Conservation (phyloP, 2,329 filamentous ascomycete genomes). For the Alternaria hordeiaustralica region DNA sequence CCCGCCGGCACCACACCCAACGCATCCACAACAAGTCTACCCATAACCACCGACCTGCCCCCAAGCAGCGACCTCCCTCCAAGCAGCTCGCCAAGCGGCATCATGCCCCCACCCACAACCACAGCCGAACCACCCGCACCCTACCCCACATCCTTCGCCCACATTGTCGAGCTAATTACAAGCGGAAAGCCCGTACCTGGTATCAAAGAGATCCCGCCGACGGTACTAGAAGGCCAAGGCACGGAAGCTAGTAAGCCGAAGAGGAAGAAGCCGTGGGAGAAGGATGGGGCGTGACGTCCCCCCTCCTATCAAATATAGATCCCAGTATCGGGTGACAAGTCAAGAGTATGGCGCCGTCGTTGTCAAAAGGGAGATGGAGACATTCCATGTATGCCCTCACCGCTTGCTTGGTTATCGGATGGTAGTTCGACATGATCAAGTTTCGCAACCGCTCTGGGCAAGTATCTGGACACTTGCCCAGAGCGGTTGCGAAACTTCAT, state of each 20-base stretch:
- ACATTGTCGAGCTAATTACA: conserved; percentile 85
- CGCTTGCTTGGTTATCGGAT: neutral
- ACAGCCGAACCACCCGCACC: conserved; percentile 60
- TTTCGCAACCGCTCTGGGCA: neutral
- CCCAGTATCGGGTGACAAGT: too few relatives aligned
- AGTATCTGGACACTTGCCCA: neutral
- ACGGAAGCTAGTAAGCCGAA: conserved; percentile 59
- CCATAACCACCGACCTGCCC: neutral
- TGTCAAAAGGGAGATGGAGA: too few relatives aligned
- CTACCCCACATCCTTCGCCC: conserved; percentile 83
- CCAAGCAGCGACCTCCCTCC: neutral
- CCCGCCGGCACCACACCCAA: neutral
- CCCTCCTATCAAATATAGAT: neutral
- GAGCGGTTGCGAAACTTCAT: neutral
- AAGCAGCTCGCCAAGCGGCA: conserved; percentile 19
- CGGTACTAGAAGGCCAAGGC: conserved; percentile 73
- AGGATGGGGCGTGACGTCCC: conserved; percentile 46
- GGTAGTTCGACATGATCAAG: neutral
- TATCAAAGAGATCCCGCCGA: conserved; percentile 85
- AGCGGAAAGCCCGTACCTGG: conserved; percentile 83
- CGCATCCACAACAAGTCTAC: neutral
- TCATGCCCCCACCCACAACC: conserved; percentile 32
- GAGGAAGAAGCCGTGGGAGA: conserved; percentile 83
- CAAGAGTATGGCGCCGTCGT: too few relatives aligned
- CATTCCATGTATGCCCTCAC: neutral